Conservation (phyloP, 1,284 basidiomycete species). For the Marasmius sp. region DNA sequence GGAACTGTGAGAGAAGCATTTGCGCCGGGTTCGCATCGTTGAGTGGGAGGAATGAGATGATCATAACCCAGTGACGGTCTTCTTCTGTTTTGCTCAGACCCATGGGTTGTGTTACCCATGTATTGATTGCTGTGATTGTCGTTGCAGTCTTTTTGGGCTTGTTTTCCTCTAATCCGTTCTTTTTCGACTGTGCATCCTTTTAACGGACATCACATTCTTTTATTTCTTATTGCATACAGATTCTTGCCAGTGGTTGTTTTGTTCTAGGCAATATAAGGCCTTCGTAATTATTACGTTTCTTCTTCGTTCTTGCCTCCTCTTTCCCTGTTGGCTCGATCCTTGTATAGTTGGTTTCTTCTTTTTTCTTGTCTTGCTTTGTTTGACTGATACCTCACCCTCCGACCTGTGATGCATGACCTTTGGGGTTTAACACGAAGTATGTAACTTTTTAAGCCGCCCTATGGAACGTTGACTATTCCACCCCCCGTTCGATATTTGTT, state of each 20-base stretch:
- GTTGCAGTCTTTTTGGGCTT: background rate
- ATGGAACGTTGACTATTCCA: no score
- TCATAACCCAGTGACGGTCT: background rate
- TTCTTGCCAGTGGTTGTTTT: no score
- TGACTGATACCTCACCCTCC: conserved; percentile 75
- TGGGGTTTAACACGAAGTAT: background rate
- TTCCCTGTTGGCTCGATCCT: no score
- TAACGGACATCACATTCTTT: background rate
- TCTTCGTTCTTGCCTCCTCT: no score
- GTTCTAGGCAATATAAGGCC: no score
- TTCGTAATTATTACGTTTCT: background rate
- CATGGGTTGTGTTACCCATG: no score
- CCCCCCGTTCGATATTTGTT: no score
- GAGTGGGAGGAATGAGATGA: conserved; percentile 10
- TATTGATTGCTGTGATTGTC: no score
- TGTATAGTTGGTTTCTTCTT: background rate
- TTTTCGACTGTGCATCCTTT: background rate
- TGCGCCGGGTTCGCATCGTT: conserved; percentile 55
- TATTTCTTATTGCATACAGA: background rate
- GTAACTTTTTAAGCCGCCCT: no score
- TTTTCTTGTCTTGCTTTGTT: conserved; percentile 24
- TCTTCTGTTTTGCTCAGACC: background rate
- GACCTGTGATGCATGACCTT: conserved; percentile 50
- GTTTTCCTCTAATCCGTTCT: background rate
- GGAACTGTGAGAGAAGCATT: conserved; percentile 78